Base-by-base conservation (phyloP, 768 basidiomycete species). In the Suillus luteus region DNA sequence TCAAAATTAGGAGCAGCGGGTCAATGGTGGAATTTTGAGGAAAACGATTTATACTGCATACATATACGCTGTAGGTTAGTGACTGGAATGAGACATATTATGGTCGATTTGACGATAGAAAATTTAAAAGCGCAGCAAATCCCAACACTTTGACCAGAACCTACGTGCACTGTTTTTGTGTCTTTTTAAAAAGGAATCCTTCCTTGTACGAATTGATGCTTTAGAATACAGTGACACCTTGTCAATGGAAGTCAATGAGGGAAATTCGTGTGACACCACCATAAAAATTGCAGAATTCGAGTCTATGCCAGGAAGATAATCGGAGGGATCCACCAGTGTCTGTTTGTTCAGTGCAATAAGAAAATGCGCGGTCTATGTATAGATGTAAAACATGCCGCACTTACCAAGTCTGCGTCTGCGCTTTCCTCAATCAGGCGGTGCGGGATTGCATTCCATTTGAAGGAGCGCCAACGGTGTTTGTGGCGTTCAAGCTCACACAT, bases 401-500 rank as follows among this genome's bases (percentile, higher is more conserved):
- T 58, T 27, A 58, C 55, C 55, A 58, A 24, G 17, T 58, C 55
- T 27, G 17, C 38, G 41, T 58, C 38, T 41, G 17, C 17, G 24
- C 10, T 41, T 11, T 27, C 55, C 17, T 58, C 38, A 5, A 40
- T 11, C 38, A 58, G 54, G 54, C 7, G 17, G 38, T 17, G 10
- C 38, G 24, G 27, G 17, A 17, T 40, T 19, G 17, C 24, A 22
- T 27, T 40, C 55, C 55, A 58, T 41, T 17, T 58, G 17, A 58
- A 19, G 38, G 55, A 58, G 24, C 55, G 38, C 55, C 55, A 58
- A 27, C 55, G 55, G 24, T 41, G 55, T 41, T 58, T 58, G 55
- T 58, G 55, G n/a, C 38, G 17, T 27, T 58, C 55, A 17, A 58
- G 55, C 55, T 58, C 55, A 58, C 55, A 3, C 55, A 41, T 58